phyloP scores from a whole-genome alignment of 2,329 filamentous ascomycete species.

The Pyrenochaeta sp. region DNA sequence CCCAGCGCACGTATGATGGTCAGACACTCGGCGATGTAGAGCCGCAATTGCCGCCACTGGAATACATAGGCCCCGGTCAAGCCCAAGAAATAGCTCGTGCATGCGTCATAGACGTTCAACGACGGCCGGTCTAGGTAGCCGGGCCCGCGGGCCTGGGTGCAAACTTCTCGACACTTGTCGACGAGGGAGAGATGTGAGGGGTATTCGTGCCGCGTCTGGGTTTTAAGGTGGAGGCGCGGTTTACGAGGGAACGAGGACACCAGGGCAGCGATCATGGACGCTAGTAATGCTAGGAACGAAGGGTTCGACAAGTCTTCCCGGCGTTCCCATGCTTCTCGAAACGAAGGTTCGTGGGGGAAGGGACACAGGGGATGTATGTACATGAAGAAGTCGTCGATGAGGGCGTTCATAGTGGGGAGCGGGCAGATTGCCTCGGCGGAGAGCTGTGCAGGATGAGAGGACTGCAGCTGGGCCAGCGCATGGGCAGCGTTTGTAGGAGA shows the following conservation, averaged over 20 bases:
- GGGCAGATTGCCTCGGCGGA: constrained; percentile 76
- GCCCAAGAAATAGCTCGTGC: constrained; percentile 79
- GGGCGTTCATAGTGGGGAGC: constrained; percentile 70
- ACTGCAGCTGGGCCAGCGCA: constrained; percentile 60
- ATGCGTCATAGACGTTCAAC: constrained; percentile 69
- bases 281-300: constrained; percentile 73
- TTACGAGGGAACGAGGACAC: constrained; percentile 80
- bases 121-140: constrained; percentile 63
- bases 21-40: constrained; percentile 77
- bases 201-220: constrained; percentile 71
- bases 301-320: constrained; percentile 72
- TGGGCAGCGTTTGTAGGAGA: constrained; percentile 64
- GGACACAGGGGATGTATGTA: constrained; percentile 80
- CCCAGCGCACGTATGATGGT: constrained; percentile 73
- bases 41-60: constrained; percentile 70
- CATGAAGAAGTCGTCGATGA: constrained; percentile 84
- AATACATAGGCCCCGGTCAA: constrained; percentile 73
- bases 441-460: constrained; percentile 55
- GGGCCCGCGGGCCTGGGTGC: constrained; percentile 71
- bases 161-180: constrained; percentile 74
- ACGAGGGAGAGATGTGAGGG: constrained; percentile 75
- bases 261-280: constrained; percentile 77
- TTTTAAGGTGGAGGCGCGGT: constrained; percentile 73
- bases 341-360: constrained; percentile 81
- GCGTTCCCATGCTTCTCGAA: constrained; percentile 72